phyloP scores from a whole-genome alignment of 148 eudicot species.

The Arbutus unedo region DNA sequence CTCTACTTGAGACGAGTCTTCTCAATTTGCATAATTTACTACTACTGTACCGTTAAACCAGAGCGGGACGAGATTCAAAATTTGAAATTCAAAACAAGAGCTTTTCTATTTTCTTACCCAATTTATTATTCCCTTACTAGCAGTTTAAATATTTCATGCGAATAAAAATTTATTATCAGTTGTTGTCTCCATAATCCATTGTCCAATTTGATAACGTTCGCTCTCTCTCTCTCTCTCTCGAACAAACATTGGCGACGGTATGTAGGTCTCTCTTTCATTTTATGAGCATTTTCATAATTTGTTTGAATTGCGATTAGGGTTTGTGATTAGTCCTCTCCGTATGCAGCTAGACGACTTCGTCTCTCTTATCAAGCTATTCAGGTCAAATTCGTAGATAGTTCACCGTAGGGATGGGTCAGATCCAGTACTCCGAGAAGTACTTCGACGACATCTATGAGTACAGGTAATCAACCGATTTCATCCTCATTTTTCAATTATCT shows the following conservation, averaged over 20 bases:
- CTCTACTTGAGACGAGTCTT: too few species aligned
- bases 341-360: neutral
- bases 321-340: neutral
- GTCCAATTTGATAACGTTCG: too few species aligned
- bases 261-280: neutral
- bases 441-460: conserved; percentile 47
- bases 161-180: neutral
- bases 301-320: neutral
- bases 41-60: neutral
- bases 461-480: conserved; percentile 20
- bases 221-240: neutral
- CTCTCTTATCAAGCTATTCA: neutral
- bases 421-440: conserved; percentile 55
- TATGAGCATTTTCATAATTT: neutral
- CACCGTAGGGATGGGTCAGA: conserved; percentile 38
- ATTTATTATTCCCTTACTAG: neutral
- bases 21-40: too few species aligned
- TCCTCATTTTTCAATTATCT: neutral
- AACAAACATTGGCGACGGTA: neutral
- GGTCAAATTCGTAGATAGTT: neutral
- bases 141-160: neutral
- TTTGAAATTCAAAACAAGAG: neutral
- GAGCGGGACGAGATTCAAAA: neutral
- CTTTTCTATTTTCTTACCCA: neutral
- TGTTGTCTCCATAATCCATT: neutral